Evolutionary conservation across 169 alveolate species (phyloP), one percentile per base, ranked within the genome.

Genomic region (Eimeria necatrix): DNA sequence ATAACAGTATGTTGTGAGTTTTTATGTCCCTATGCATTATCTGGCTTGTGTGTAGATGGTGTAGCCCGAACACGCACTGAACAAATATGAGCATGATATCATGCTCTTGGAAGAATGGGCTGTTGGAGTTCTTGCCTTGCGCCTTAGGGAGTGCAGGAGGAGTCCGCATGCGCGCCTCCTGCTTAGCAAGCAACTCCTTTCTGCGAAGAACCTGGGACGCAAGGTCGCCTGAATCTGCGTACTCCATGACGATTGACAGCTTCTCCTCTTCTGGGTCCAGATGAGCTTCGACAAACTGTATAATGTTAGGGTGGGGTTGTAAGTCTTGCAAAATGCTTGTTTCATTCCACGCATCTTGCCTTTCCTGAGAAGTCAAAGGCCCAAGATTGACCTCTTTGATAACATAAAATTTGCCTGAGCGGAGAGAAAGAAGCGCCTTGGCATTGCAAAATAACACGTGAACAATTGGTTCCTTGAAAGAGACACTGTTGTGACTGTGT

Each of bases 21-120:
- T 98, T 98, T 73, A 98, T 95, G 95, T 98, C 99, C 48, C 99
- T 96, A 96, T 98, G 99, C 14, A 98, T 96, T 46, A 98, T 98
- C 96, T 97, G 97, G 68, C 97, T 94, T 64, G 97, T 98, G 96
- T 98, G 99, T 76, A 98, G 97, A 96, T 98, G 98, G 56, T 96
- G 94, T 12, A 98, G 95, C 16, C 99, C 99, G 53, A 97, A 94
- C 59, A 98, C 95, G 95, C 98, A 95, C 93, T 98, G 97, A 12
- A 97, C 98, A 76, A 98, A 93, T 98, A 99, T 98, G 41, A 59
- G 64, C 60, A 94, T 49, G 56, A 87, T 26, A 26, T 87, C 86
- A 46, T 90, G 78, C 12, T 71, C 91, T 73, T 68, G 76, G 86
- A 88, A 88, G 73, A 88, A 88, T 20, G 41, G 86, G 18, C 41